phyloP scores from a whole-genome alignment of 352 stramenopile species.

The Phytophthora syringae region DNA sequence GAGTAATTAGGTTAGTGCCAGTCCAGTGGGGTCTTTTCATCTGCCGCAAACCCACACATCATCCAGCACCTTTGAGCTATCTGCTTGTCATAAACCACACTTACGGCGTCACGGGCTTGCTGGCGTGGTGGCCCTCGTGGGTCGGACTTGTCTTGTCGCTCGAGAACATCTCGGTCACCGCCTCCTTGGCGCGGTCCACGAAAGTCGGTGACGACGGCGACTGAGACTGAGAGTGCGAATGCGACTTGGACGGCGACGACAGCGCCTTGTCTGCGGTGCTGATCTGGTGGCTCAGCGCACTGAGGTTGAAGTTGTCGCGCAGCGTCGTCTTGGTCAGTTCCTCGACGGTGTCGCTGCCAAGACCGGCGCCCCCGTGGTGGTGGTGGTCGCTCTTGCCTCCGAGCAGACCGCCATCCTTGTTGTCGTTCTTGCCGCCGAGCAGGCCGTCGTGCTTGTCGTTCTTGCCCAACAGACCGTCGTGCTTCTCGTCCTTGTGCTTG shows the following conservation, averaged over 20 bases:
- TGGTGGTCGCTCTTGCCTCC: constrained; percentile 1
- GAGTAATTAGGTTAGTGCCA: too few species aligned
- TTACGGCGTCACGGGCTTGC: constrained; percentile 1
- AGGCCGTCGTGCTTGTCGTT: too few species aligned
- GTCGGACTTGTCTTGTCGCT: constrained; percentile 8
- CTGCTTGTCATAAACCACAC: too few species aligned
- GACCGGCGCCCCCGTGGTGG: neutral
- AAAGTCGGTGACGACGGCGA: too few species aligned
- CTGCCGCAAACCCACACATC: too few species aligned
- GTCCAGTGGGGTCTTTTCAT: too few species aligned
- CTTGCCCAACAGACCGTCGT: too few species aligned
- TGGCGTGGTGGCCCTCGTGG: constrained; percentile 1
- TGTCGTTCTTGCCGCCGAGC: neutral
- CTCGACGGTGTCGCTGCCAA: constrained; percentile 5
- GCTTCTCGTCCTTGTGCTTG: too few species aligned
- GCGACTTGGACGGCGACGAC: neutral
- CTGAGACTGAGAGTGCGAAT: too few species aligned
- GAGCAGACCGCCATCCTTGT: neutral
- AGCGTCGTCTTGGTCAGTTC: neutral
- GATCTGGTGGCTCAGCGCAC: constrained; percentile 5
- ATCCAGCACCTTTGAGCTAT: too few species aligned
- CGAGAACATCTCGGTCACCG: constrained; percentile 1
- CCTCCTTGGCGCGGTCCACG: constrained; percentile 7
- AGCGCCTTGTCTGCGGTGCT: constrained; percentile 1
- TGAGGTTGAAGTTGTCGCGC: constrained; percentile 8